A percentile compares a stretch with the other conserved stretches of the same genome.
These are phyloP conservation scores for Penicillium sp. DNA, from an alignment of 2,329 filamentous ascomycete genomes.

Conservation along the genomic window DNA sequence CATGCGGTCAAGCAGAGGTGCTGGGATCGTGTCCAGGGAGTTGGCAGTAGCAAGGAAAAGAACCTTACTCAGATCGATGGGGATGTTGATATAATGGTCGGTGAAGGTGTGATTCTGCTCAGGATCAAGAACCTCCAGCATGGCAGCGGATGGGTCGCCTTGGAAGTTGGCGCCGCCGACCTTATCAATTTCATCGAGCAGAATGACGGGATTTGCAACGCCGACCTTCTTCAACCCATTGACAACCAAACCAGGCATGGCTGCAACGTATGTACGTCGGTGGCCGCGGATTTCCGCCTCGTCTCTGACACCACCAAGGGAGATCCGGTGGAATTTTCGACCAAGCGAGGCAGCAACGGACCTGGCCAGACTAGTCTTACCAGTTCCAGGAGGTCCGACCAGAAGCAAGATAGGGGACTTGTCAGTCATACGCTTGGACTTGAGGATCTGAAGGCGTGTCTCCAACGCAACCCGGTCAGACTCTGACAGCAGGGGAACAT, in stretches of 20 bases:
- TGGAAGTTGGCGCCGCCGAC: conserved; percentile 87
- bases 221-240: conserved; percentile 93
- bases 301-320: conserved; percentile 89
- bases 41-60: conserved; percentile 98
- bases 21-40: conserved; percentile 86
- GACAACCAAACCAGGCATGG: conserved; percentile 96
- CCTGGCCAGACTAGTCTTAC: conserved; percentile 92
- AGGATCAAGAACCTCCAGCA: conserved; percentile 96
- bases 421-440: conserved; percentile 81
- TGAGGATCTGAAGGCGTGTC: conserved; percentile 71
- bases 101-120: conserved; percentile 95
- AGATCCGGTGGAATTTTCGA: conserved; percentile 95
- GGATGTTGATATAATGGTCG: conserved; percentile 94
- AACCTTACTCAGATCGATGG: conserved; percentile 92
- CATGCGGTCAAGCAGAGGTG: conserved; percentile 94
- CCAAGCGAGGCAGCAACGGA: conserved; percentile 90
- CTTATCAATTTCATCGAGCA: conserved; percentile 98
- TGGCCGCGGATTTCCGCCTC: conserved; percentile 97
- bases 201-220: conserved; percentile 89
- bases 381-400: conserved; percentile 88
- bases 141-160: conserved; percentile 91
- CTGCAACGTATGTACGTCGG: conserved; percentile 91
- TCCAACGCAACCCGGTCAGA: conserved; percentile 47
- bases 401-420: conserved; percentile 94
- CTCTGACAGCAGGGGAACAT: conserved; percentile 52